Percentiles rank a stretch among this genome's conserved stretches.
Evolutionary conservation across 441 rosid species (phyloP).

Genomic region (Jatropha podagrica): DNA sequence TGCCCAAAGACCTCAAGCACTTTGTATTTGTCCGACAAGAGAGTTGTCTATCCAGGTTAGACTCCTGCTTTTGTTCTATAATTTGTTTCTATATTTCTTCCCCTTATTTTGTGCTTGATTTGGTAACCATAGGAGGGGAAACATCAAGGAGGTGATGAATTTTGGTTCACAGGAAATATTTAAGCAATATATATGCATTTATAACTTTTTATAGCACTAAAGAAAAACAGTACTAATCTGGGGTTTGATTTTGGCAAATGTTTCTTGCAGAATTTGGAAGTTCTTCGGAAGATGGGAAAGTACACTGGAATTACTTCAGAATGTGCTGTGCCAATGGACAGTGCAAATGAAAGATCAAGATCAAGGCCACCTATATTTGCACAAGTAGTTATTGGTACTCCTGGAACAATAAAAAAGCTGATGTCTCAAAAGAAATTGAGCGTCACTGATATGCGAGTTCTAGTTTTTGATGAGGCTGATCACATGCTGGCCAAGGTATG

Average conservation of each 20-base stretch:
- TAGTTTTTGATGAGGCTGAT: slow-evolving; percentile 99
- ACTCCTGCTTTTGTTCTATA: neutral
- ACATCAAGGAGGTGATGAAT: neutral
- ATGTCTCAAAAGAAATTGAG: slow-evolving; percentile 61
- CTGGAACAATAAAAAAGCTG: slow-evolving; percentile 88
- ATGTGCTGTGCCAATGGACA: slow-evolving; percentile 70
- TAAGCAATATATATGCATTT: neutral
- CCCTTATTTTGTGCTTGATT: no score
- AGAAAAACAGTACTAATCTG: neutral
- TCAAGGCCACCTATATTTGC: slow-evolving; percentile 49
- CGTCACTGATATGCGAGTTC: slow-evolving; percentile 53
- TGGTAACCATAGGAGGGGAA: neutral
- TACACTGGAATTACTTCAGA: slow-evolving; percentile 74
- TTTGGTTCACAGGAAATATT: neutral
- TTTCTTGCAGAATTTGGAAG: slow-evolving; percentile 76
- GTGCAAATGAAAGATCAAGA: slow-evolving; percentile 31
- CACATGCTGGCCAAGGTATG: slow-evolving; percentile 92
- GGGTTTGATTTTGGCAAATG: slow-evolving; percentile 12
- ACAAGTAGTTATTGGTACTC: slow-evolving; percentile 94
- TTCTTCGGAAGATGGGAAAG: slow-evolving; percentile 89
- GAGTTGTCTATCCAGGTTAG: slow-evolving; percentile 90
- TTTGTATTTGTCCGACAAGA: slow-evolving; percentile 93
- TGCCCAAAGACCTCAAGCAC: slow-evolving; percentile 72
- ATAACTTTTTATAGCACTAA: neutral
- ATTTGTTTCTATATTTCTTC: neutral